phyloP scores from a whole-genome alignment of 257 asterid genomes.

The Solanum chiquidenum region DNA sequence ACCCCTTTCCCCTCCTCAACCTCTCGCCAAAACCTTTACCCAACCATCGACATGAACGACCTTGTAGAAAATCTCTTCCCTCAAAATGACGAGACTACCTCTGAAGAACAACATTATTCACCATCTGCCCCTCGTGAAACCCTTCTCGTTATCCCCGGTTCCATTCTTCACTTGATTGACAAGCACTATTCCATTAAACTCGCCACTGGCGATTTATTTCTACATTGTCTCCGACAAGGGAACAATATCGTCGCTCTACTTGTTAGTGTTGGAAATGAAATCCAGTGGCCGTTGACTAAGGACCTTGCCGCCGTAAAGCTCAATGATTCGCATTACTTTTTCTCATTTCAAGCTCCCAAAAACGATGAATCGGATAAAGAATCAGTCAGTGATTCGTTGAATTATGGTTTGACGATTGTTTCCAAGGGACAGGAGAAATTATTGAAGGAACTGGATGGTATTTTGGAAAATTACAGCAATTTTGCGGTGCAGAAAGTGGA shows the following conservation, averaged over 20 bases:
- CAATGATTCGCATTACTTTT: not conserved
- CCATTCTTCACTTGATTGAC: conserved; percentile 80
- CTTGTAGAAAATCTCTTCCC: conserved; percentile 3
- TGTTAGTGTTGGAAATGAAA: conserved; percentile 51
- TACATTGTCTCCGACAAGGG: not conserved
- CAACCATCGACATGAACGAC: conserved; percentile 13
- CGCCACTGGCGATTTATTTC: not conserved
- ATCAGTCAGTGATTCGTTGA: conserved; percentile 20
- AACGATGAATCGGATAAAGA: not conserved
- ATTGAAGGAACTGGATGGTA: conserved; percentile 48
- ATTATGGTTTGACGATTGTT: conserved; percentile 67
- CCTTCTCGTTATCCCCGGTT: conserved; percentile 53
- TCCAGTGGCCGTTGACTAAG: conserved; percentile 79
- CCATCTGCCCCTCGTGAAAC: conserved; percentile 64
- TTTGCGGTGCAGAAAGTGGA: conserved; percentile 64
- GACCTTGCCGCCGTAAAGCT: conserved; percentile 54
- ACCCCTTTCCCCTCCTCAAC: conserved; percentile 16
- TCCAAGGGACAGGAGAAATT: conserved; percentile 54
- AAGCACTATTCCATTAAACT: conserved; percentile 3
- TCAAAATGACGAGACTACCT: not conserved
- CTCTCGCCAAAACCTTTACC: conserved; percentile 32
- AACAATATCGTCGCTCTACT: conserved; percentile 29
- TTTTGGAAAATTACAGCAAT: conserved; percentile 44
- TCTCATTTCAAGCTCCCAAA: not conserved
- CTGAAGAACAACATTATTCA: not conserved